Conservation (phyloP, 2,329 filamentous ascomycete genomes). For the Penicillium sp. region DNA sequence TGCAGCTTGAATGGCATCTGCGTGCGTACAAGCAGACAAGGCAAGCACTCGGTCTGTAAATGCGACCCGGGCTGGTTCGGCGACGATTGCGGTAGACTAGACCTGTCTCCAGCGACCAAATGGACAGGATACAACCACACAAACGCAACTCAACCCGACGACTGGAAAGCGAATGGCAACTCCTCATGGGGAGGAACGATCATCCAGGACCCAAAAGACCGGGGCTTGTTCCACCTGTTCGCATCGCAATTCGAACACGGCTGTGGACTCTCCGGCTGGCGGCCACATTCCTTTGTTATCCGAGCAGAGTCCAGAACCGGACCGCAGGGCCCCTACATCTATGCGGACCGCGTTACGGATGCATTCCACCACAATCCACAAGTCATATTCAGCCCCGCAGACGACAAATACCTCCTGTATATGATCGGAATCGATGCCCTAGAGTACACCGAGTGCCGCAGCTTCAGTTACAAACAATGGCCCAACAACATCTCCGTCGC, state of each 20-base stretch:
- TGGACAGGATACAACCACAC: slow-evolving; percentile 55
- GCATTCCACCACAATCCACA: slow-evolving; percentile 56
- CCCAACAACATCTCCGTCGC: slow-evolving; percentile 23
- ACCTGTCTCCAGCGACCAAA: slow-evolving; percentile 49
- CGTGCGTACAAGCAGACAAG: not conserved
- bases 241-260: slow-evolving; percentile 52
- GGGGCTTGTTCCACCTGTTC: slow-evolving; percentile 51
- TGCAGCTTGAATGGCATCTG: slow-evolving; percentile 50
- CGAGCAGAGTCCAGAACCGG: slow-evolving; percentile 52
- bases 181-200: slow-evolving; percentile 57
- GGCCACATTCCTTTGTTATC: slow-evolving; percentile 52
- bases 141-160: slow-evolving; percentile 5
- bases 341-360: slow-evolving; percentile 45
- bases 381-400: slow-evolving; percentile 50
- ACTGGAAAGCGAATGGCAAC: slow-evolving; percentile 37
- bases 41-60: slow-evolving; percentile 6
- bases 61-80: slow-evolving; percentile 52
- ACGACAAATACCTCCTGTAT: slow-evolving; percentile 53
- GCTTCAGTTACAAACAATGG: slow-evolving; percentile 12
- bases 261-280: slow-evolving; percentile 55
- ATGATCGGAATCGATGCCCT: slow-evolving; percentile 48
- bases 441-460: slow-evolving; percentile 25
- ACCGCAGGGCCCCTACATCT: slow-evolving; percentile 52
- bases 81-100: slow-evolving; percentile 51
- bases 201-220: slow-evolving; percentile 48